phyloP scores from a whole-genome alignment of 768 basidiomycete genomes.

The Rickenella mellea region DNA sequence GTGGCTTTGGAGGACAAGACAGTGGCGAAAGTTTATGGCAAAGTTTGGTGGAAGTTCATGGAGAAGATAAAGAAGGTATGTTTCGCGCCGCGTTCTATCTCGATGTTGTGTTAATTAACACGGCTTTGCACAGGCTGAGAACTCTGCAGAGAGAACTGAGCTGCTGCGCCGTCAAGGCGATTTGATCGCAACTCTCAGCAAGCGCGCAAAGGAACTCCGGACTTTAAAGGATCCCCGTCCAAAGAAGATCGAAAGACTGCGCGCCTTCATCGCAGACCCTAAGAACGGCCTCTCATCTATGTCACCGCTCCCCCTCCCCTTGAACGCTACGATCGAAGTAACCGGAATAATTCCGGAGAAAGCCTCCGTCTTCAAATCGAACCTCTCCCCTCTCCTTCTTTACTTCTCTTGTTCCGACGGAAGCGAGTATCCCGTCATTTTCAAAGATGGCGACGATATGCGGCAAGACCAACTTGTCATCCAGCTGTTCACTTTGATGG shows the following conservation, averaged over 20 bases:
- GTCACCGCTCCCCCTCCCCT: slow-evolving; percentile 72
- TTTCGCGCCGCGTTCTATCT: not conserved
- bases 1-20: slow-evolving; percentile 78
- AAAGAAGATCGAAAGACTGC: slow-evolving; percentile 95
- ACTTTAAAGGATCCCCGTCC: slow-evolving; percentile 87
- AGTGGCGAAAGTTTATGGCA: slow-evolving; percentile 88
- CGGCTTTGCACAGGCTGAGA: slow-evolving; percentile 50
- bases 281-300: slow-evolving; percentile 80
- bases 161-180: slow-evolving; percentile 88
- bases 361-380: slow-evolving; percentile 95
- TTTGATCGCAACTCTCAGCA: slow-evolving; percentile 77
- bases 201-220: slow-evolving; percentile 79
- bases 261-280: slow-evolving; percentile 72
- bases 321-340: slow-evolving; percentile 79
- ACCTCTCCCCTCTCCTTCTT: slow-evolving; percentile 83
- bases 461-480: slow-evolving; percentile 97
- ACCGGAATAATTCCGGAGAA: slow-evolving; percentile 87
- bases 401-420: slow-evolving; percentile 84
- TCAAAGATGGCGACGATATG: slow-evolving; percentile 98
- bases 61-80: slow-evolving; percentile 77
- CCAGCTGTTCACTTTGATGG: slow-evolving; percentile 98
- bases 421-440: slow-evolving; percentile 87
- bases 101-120: not conserved
- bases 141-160: slow-evolving; percentile 75
- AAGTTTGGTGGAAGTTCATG: slow-evolving; percentile 86